Base-by-base conservation (phyloP, 352 stramenopile species). In the Aphanomyces invadans region DNA sequence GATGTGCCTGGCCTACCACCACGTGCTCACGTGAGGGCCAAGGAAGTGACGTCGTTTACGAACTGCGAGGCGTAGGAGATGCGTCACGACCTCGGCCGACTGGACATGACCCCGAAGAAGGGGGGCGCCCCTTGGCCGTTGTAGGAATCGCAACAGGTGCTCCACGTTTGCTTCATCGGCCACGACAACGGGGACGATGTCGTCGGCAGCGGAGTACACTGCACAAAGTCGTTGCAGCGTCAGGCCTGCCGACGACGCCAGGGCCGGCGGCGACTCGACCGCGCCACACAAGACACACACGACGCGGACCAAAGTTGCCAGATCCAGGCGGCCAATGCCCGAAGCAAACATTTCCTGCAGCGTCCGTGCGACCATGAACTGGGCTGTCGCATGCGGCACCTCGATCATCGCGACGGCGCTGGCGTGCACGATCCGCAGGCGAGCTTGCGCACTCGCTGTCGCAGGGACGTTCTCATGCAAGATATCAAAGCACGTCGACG, bases 271-370 rank as follows among this genome's bases (percentile, higher is more conserved):
- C 4, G 9, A 9, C 15, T 57, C 49, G 49, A 3, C 23, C n/a
- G 15, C 7, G 12, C 49, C 49, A 57, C 15, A 29, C 25, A 57
- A 38, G 19, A 25, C 33, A 28, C 49, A 57, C 23, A 28, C 4
- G 9, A 57, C 29, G 15, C 19, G 12, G 4, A 38, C 49, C 15
- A 57, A 51, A 31, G 55, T 63, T 4, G 31, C 7, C 12, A 63
- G 19, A 4, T 31, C 2, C 31, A 63, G 33, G 9, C 19, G 55
- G 4, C 19, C 55, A 33, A 45, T 33, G 33, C 38, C 55, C 9
- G 12, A 4, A 2, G 29, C 38, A 33, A 51, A 63, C 55, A 63
- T 63, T 36, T 63, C 32, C 19, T 51, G 38, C 4, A 63, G 55
- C 55, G 26, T 31, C 17, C 21, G 19, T 19, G 55, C 55, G 9